Evolutionary conservation across 2,329 filamentous ascomycete genomes (phyloP).

Genomic region (Cryphonectria parasitica): DNA sequence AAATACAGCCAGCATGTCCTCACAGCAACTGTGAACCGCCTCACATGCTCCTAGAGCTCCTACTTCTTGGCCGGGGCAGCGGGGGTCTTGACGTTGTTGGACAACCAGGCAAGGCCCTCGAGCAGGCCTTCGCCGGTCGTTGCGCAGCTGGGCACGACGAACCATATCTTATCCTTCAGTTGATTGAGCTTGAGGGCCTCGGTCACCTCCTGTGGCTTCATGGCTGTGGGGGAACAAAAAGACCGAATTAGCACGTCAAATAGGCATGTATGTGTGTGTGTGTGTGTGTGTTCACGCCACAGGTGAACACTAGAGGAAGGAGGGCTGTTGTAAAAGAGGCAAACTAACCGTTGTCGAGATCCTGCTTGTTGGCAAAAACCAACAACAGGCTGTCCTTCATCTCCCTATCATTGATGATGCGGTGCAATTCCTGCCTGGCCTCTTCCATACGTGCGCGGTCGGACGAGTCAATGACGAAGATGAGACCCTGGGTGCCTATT

Average conservation of each 20-base stretch:
- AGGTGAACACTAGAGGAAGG: neutral
- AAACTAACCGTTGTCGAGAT: conserved; percentile 75
- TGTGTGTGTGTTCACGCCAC: neutral
- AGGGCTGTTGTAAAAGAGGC: neutral
- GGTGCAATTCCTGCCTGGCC: conserved; percentile 89
- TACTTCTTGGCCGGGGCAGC: conserved; percentile 60
- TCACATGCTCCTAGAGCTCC: conserved; percentile 17
- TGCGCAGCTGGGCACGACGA: conserved; percentile 81
- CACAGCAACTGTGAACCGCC: neutral
- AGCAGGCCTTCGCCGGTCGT: conserved; percentile 80
- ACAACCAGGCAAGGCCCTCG: conserved; percentile 82
- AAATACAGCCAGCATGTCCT: conserved; percentile 10
- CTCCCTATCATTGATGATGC: conserved; percentile 97
- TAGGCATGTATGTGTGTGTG: neutral
- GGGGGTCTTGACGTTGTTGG: conserved; percentile 78
- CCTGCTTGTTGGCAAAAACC: conserved; percentile 99
- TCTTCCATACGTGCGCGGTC: conserved; percentile 91
- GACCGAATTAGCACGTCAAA: conserved; percentile 13
- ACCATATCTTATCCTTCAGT: conserved; percentile 84
- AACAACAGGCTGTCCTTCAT: conserved; percentile 94
- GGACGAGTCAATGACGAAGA: conserved; percentile 97
- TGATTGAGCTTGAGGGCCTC: conserved; percentile 75
- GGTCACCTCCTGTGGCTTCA: conserved; percentile 80
- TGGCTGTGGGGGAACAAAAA: conserved; percentile 54
- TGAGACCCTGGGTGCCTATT: conserved; percentile 89